These are phyloP conservation scores for Rhizopogon salebrosus DNA, from an alignment of 768 basidiomycete species.

Conservation along the genomic window DNA sequence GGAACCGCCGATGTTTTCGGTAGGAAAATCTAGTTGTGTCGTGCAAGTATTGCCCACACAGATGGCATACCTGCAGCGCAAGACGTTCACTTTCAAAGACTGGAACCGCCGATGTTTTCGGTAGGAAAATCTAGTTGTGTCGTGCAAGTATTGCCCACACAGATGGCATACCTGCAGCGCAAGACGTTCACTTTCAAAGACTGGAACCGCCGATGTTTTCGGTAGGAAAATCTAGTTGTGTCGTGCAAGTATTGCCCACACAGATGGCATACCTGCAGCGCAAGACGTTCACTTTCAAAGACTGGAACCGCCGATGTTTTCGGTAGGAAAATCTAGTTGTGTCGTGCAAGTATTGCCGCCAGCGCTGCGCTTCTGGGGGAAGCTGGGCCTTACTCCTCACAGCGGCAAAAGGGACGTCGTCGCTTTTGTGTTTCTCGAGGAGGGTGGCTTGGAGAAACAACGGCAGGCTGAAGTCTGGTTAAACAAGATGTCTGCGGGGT, in stretches of 20 bases:
- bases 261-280: slow-evolving; percentile 2
- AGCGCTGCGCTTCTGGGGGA: slow-evolving; percentile 82
- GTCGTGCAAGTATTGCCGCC: slow-evolving; percentile 66
- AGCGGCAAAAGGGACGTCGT: slow-evolving; percentile 68
- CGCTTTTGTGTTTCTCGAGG: slow-evolving; percentile 67
- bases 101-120: slow-evolving; percentile 55
- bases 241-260: slow-evolving; percentile 41
- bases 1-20: too few relatives aligned
- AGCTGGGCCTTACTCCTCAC: slow-evolving; percentile 67
- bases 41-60: too few relatives aligned
- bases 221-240: slow-evolving; percentile 59
- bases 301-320: slow-evolving; percentile 53
- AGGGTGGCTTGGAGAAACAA: slow-evolving; percentile 43
- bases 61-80: slow-evolving; percentile 1
- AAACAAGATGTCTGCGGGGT: slow-evolving; percentile 42
- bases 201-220: slow-evolving; percentile 56
- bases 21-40: too few relatives aligned
- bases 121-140: slow-evolving; percentile 65
- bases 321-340: slow-evolving; percentile 62
- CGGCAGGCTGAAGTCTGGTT: slow-evolving; percentile 58
- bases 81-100: slow-evolving; percentile 17
- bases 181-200: slow-evolving; percentile 16
- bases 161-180: slow-evolving; percentile 3
- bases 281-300: slow-evolving; percentile 18
- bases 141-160: slow-evolving; percentile 35